These are phyloP conservation scores for Teunomyces barrocoloradensis DNA, from an alignment of 805 yeast species.

Conservation along the genomic window DNA sequence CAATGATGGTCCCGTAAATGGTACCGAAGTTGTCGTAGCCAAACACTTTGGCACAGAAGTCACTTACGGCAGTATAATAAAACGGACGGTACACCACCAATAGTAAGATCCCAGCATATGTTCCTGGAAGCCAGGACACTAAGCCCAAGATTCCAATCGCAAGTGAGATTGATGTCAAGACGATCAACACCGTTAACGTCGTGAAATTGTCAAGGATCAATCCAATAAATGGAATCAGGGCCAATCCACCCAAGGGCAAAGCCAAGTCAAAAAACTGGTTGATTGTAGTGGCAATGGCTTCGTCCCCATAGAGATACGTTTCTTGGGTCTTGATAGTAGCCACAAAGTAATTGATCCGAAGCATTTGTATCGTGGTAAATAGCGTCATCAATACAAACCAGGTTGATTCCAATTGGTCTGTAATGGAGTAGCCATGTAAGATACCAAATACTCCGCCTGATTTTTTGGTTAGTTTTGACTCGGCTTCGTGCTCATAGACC, in stretches of 20 bases:
- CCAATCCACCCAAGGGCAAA: slow-evolving; percentile 82
- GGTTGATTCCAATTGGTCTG: slow-evolving; percentile 52
- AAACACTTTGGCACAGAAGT: slow-evolving; percentile 87
- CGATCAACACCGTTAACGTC: slow-evolving; percentile 54
- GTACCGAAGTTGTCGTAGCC: slow-evolving; percentile 92
- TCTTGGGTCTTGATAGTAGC: slow-evolving; percentile 88
- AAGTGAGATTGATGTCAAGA: slow-evolving; percentile 55
- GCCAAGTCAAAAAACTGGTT: slow-evolving; percentile 83
- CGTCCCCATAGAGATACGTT: slow-evolving; percentile 59
- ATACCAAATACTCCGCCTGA: slow-evolving; percentile 53
- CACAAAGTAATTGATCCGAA: slow-evolving; percentile 87
- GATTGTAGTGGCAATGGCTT: slow-evolving; percentile 36
- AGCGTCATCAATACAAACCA: slow-evolving; percentile 80
- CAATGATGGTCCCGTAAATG: slow-evolving; percentile 82
- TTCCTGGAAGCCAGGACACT: slow-evolving; percentile 51
- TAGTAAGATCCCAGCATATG: slow-evolving; percentile 65
- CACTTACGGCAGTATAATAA: slow-evolving; percentile 89
- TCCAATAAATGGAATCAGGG: slow-evolving; percentile 88
- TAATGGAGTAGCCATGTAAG: slow-evolving; percentile 60
- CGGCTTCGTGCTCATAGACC: slow-evolving; percentile 64
- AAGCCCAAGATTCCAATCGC: slow-evolving; percentile 72
- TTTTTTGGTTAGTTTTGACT: slow-evolving; percentile 47
- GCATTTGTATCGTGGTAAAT: slow-evolving; percentile 85
- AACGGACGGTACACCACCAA: slow-evolving; percentile 87
- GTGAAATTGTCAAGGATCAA: slow-evolving; percentile 69